A percentile compares a stretch with the other conserved stretches of the same genome.
These are phyloP conservation scores for Crithidia expoeki DNA, from an alignment of 208 protist species.

Conservation along the genomic window DNA sequence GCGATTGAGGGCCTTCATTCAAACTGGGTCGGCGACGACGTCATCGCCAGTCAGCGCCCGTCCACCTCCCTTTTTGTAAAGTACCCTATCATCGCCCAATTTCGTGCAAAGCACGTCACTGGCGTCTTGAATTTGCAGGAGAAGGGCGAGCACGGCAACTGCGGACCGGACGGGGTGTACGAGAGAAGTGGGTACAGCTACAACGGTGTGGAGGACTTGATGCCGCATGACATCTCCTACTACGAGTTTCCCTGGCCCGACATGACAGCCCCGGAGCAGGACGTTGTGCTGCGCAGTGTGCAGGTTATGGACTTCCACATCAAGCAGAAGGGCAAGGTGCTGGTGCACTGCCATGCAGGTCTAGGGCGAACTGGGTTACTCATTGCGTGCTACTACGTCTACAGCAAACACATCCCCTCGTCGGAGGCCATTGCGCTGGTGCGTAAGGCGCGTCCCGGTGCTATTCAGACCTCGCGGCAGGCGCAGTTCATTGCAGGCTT, in stretches of 20 bases:
- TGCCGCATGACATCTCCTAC: slow-evolving; percentile 86
- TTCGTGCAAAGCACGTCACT: slow-evolving; percentile 74
- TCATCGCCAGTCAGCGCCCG: slow-evolving; percentile 88
- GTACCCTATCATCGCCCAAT: slow-evolving; percentile 85
- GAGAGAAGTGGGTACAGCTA: slow-evolving; percentile 90
- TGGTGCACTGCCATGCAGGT: slow-evolving; percentile 94
- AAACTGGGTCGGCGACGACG: slow-evolving; percentile 84
- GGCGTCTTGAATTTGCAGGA: slow-evolving; percentile 91
- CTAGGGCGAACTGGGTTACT: slow-evolving; percentile 91
- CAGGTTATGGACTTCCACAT: slow-evolving; percentile 93
- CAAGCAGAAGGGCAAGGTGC: slow-evolving; percentile 82
- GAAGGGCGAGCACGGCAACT: slow-evolving; percentile 91
- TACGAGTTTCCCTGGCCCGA: slow-evolving; percentile 93
- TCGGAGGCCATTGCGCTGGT: slow-evolving; percentile 78
- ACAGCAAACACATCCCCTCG: slow-evolving; percentile 76
- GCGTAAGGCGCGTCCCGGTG: slow-evolving; percentile 66
- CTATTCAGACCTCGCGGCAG: slow-evolving; percentile 89
- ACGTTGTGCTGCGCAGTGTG: slow-evolving; percentile 88
- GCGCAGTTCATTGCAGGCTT: slow-evolving; percentile 87
- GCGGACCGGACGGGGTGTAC: slow-evolving; percentile 88
- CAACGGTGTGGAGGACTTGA: slow-evolving; percentile 84
- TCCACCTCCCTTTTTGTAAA: slow-evolving; percentile 89
- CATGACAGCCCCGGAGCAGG: slow-evolving; percentile 89
- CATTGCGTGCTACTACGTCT: slow-evolving; percentile 92
- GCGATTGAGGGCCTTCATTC: slow-evolving; percentile 90